phyloP scores from a whole-genome alignment of 768 basidiomycete genomes.

The Lyophyllum shimeji region DNA sequence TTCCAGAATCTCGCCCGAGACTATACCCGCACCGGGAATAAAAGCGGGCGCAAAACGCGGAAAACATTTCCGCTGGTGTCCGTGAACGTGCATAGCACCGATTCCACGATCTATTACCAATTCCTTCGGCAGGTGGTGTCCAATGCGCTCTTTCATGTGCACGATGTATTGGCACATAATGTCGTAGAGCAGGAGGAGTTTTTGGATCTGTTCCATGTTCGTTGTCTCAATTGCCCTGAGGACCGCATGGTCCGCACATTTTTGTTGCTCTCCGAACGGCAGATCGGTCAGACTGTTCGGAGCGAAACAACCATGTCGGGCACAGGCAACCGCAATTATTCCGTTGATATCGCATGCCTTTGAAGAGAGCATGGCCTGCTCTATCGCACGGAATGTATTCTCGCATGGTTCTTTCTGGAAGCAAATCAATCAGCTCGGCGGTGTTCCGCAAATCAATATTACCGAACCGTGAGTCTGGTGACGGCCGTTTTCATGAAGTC shows the following conservation, averaged over 20 bases:
- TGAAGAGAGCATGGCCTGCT: not conserved
- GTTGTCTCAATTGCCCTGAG: not conserved
- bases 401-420: not conserved
- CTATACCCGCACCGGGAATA: not conserved
- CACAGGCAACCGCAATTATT: not conserved
- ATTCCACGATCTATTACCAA: too few species aligned
- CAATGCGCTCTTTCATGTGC: not conserved
- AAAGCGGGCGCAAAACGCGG: slow-evolving; percentile 16
- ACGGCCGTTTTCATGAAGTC: not conserved
- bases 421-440: too few species aligned
- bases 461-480: too few species aligned
- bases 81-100: not conserved
- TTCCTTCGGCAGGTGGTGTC: not conserved
- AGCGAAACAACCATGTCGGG: not conserved
- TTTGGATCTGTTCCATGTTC: not conserved
- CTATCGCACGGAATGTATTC: not conserved
- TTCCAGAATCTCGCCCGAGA: slow-evolving; percentile 20
- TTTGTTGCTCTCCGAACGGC: not conserved
- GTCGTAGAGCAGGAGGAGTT: not conserved
- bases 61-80: slow-evolving; percentile 16
- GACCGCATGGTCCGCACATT: not conserved
- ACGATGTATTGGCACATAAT: not conserved
- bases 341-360: not conserved
- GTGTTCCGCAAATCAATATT: too few species aligned
- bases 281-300: not conserved